phyloP scores from a whole-genome alignment of 495 filamentous ascomycete genomes.

The Parathielavia hyrcaniae region DNA sequence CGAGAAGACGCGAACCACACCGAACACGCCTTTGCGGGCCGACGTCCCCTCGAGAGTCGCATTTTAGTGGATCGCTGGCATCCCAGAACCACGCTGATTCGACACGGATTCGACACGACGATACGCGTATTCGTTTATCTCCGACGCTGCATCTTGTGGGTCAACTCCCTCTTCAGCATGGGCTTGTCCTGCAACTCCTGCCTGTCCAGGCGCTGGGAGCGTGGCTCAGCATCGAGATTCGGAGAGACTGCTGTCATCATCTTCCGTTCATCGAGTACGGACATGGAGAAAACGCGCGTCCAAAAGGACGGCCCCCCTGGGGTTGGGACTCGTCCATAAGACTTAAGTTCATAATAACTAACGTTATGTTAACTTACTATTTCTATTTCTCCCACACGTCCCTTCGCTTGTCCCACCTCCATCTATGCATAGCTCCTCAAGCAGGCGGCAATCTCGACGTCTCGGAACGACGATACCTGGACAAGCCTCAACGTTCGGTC shows the following conservation, averaged over 20 bases:
- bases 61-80: not conserved
- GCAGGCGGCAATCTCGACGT: too few relatives aligned
- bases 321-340: not conserved
- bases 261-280: not conserved
- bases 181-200: too few relatives aligned
- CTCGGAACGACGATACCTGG: too few relatives aligned
- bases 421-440: not conserved
- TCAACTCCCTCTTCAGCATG: not conserved
- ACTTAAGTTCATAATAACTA: too few relatives aligned
- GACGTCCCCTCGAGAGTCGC: too few relatives aligned
- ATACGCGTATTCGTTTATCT: conserved; percentile 4
- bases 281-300: not conserved
- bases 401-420: not conserved
- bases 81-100: not conserved
- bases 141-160: not conserved
- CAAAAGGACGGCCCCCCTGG: not conserved
- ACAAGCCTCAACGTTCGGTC: not conserved
- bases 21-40: too few relatives aligned
- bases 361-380: too few relatives aligned
- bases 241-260: not conserved
- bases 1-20: too few relatives aligned
- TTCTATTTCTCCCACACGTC: too few relatives aligned
- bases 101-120: not conserved
- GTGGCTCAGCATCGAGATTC: not conserved
- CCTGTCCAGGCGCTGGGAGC: too few relatives aligned